phyloP scores from a whole-genome alignment of 148 eudicot species.

The Rhododendron mucronatum region DNA sequence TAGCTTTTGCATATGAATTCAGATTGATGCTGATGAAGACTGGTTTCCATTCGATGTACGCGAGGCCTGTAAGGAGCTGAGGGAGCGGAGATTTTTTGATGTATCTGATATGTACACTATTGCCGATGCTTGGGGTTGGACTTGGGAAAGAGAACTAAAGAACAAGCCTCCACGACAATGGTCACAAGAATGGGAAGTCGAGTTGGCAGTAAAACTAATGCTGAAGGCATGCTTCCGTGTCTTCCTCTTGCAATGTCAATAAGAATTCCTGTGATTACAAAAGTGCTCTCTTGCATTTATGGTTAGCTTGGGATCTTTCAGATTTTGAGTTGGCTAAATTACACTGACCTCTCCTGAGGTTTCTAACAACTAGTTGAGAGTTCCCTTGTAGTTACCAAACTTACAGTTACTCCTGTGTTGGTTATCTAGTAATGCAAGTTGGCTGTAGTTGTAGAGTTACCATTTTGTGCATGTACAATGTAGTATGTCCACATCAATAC shows the following conservation, averaged over 20 bases:
- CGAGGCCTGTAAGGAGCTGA: slow-evolving; percentile 82
- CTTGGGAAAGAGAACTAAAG: slow-evolving; percentile 89
- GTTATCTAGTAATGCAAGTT: not conserved
- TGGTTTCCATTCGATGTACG: slow-evolving; percentile 82
- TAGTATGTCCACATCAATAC: not conserved
- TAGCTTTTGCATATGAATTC: slow-evolving; percentile 15
- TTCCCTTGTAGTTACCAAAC: not conserved
- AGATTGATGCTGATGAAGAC: slow-evolving; percentile 89
- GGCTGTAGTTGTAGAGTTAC: not conserved
- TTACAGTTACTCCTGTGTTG: not conserved
- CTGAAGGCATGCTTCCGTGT: slow-evolving; percentile 54
- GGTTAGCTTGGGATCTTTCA: not conserved
- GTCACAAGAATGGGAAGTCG: slow-evolving; percentile 99
- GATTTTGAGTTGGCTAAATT: not conserved
- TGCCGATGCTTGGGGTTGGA: slow-evolving; percentile 99
- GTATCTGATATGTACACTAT: slow-evolving; percentile 91
- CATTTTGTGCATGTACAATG: not conserved
- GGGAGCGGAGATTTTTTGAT: slow-evolving; percentile 65
- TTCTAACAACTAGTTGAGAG: not conserved
- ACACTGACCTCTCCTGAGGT: not conserved
- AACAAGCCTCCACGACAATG: slow-evolving; percentile 73
- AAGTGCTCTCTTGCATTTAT: not conserved
- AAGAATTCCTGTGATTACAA: not conserved
- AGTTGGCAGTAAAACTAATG: slow-evolving; percentile 79
- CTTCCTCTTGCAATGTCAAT: slow-evolving; percentile 1